These are phyloP conservation scores for Penicillium sp. DNA, from an alignment of 2,329 filamentous ascomycete species.

Conservation along the genomic window DNA sequence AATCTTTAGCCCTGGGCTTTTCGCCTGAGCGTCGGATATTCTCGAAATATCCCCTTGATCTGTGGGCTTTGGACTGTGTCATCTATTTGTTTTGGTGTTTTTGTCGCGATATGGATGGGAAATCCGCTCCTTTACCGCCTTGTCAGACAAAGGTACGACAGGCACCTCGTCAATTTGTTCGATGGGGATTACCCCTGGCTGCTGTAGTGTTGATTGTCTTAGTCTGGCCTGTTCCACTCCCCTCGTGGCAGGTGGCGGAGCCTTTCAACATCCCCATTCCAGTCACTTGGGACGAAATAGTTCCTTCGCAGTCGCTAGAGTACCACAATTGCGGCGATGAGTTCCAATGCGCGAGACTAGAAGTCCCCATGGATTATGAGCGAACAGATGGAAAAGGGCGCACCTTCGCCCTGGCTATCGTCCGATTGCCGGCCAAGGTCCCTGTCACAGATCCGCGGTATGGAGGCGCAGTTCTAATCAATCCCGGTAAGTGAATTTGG, in stretches of 20 bases:
- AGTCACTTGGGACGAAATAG: slow-evolving; percentile 24
- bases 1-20: background rate
- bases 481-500: slow-evolving; percentile 38
- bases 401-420: slow-evolving; percentile 45
- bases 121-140: background rate
- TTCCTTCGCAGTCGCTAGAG: slow-evolving; percentile 30
- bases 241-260: background rate
- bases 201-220: background rate
- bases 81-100: background rate
- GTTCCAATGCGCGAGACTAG: slow-evolving; percentile 50
- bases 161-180: background rate
- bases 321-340: slow-evolving; percentile 46
- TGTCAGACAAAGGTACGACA: background rate
- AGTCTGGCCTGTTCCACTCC: slow-evolving; percentile 1
- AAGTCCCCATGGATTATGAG: slow-evolving; percentile 51
- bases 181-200: slow-evolving; percentile 4
- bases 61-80: background rate
- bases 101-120: background rate
- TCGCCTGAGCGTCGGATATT: no score
- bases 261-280: background rate
- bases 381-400: slow-evolving; percentile 32
- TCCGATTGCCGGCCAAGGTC: slow-evolving; percentile 47
- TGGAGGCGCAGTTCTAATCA: slow-evolving; percentile 49
- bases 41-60: background rate
- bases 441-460: slow-evolving; percentile 44